These are phyloP conservation scores for Candida tunisiensis DNA, from an alignment of 1,139 yeast species.

Conservation along the genomic window DNA sequence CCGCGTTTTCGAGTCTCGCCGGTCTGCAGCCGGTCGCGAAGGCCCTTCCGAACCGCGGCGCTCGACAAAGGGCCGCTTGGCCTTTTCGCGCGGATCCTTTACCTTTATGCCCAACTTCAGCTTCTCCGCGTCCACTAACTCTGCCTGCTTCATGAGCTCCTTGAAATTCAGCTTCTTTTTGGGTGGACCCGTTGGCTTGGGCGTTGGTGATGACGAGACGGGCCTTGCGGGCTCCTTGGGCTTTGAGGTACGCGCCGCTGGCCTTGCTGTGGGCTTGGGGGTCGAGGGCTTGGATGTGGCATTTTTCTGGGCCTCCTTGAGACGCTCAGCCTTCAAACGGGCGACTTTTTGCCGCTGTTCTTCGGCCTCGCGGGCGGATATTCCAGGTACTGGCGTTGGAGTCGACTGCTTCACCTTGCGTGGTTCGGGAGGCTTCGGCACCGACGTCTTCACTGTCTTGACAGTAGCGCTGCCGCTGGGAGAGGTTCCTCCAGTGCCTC, in stretches of 20 bases:
- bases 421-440: no score
- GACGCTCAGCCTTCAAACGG: slow-evolving; percentile 6
- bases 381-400: no score
- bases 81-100: slow-evolving; percentile 3
- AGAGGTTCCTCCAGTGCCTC: no score
- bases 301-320: slow-evolving; percentile 4
- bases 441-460: no score
- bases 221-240: slow-evolving; percentile 1
- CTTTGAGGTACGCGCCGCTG: background rate
- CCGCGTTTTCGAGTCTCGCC: background rate
- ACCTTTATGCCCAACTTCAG: slow-evolving; percentile 20
- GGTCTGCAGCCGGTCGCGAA: no score
- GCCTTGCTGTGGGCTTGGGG: slow-evolving; percentile 1
- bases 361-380: no score
- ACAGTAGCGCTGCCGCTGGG: no score
- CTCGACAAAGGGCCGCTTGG: no score
- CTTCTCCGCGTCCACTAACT: slow-evolving; percentile 17
- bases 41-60: no score
- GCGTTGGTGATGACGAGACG: background rate
- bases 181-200: slow-evolving; percentile 1
- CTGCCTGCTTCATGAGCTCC: slow-evolving; percentile 23
- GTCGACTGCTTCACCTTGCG: no score
- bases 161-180: slow-evolving; percentile 17
- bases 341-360: no score
- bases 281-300: slow-evolving; percentile 2